Conservation (phyloP, 2,329 filamentous ascomycete genomes). For the Colletotrichum plurivorum region DNA sequence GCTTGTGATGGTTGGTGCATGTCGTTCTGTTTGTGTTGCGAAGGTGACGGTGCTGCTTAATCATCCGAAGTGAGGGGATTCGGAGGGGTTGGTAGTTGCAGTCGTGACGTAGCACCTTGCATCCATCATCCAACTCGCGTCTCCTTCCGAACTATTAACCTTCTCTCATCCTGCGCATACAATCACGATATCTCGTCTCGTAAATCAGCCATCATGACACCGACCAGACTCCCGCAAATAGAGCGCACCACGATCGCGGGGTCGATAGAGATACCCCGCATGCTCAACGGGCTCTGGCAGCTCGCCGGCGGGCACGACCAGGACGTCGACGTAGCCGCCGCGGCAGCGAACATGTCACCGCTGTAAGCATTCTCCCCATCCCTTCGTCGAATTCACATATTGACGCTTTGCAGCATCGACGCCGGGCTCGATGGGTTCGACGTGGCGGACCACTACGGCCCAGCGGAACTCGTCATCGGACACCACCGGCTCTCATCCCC, state of each 20-base stretch:
- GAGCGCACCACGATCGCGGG: slow-evolving; percentile 34
- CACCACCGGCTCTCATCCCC: not conserved
- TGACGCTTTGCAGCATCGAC: slow-evolving; percentile 15
- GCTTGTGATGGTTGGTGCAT: no score
- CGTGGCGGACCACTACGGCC: slow-evolving; percentile 55
- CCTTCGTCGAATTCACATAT: no score
- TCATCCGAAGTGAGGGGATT: no score
- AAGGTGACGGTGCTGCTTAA: no score
- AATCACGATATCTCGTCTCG: not conserved
- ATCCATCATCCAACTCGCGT: no score
- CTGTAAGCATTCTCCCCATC: not conserved
- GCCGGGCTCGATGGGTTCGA: slow-evolving; percentile 48
- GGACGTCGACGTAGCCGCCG: slow-evolving; percentile 18
- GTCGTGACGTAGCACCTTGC: no score
- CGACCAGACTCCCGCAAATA: not conserved
- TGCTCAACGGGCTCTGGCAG: slow-evolving; percentile 36
- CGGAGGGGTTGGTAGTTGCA: no score
- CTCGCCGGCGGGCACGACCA: slow-evolving; percentile 32
- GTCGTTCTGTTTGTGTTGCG: not conserved
- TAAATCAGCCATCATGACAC: not conserved
- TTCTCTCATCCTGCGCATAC: no score
- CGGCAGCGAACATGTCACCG: slow-evolving; percentile 13
- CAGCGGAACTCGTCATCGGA: slow-evolving; percentile 31
- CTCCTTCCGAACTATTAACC: no score
- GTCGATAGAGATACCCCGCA: slow-evolving; percentile 37